Evolutionary conservation across 164 flowering plant genomes (phyloP).

Genomic region (Kingdonia uniflora): DNA sequence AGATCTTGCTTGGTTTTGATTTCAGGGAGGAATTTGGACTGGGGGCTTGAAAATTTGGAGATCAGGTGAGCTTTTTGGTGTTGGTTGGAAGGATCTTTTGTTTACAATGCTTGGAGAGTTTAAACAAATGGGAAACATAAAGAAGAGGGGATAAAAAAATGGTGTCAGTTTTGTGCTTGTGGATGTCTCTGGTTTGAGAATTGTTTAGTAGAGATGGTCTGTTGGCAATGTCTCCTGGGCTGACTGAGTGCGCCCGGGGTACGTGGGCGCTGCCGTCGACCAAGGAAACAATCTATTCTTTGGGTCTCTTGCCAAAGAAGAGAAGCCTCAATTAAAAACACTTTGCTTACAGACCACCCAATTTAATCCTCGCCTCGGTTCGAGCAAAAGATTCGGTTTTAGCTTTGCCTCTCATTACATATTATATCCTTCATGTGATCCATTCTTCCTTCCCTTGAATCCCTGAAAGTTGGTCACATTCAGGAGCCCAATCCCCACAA

Average conservation of each 20-base stretch:
- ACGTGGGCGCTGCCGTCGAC: slow-evolving; percentile 67
- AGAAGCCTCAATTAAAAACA: slow-evolving; percentile 30
- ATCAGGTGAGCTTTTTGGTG: too few species aligned
- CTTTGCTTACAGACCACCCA: slow-evolving; percentile 12
- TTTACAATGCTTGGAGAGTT: too few species aligned
- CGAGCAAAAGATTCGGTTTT: slow-evolving; percentile 44
- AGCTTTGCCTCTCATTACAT: slow-evolving; percentile 14
- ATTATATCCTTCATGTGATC: slow-evolving; percentile 20
- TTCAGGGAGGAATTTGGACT: too few species aligned
- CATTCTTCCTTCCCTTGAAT: slow-evolving; percentile 26
- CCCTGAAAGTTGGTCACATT: slow-evolving; percentile 24
- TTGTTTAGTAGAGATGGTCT: slow-evolving; percentile 37
- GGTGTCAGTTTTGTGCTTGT: slow-evolving; percentile 60
- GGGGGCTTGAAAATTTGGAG: too few species aligned
- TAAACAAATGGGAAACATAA: too few species aligned
- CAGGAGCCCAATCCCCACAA: slow-evolving; percentile 28
- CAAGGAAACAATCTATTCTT: slow-evolving; percentile 53
- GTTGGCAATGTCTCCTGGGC: slow-evolving; percentile 66
- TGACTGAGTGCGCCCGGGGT: slow-evolving; percentile 50
- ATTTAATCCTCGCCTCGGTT: slow-evolving; percentile 28
- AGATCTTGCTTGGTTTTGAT: too few species aligned
- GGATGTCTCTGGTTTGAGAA: slow-evolving; percentile 32
- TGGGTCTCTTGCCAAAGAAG: slow-evolving; percentile 25
- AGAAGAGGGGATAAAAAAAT: too few species aligned
- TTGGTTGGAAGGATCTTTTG: too few species aligned